phyloP scores from a whole-genome alignment of 768 basidiomycete genomes.

The Psilocybe azurescens region DNA sequence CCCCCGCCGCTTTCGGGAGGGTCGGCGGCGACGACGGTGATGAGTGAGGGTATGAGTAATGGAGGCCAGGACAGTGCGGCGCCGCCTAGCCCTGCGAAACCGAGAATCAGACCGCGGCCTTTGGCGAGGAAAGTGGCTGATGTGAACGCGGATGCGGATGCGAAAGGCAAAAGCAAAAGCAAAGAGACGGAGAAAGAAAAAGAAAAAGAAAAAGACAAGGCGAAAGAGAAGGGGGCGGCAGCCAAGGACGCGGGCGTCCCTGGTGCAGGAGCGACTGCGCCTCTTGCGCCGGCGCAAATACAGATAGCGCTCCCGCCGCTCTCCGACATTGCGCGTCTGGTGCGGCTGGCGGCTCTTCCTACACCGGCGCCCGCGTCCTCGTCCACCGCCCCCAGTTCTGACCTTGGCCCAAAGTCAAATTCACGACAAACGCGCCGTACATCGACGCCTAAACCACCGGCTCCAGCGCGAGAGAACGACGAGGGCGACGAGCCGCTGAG shows the following conservation, averaged over 20 bases:
- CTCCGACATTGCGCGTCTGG: not conserved
- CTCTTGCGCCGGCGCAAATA: too few relatives aligned
- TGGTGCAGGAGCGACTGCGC: too few relatives aligned
- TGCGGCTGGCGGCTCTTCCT: not conserved
- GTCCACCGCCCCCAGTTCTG: too few relatives aligned
- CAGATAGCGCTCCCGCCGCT: not conserved
- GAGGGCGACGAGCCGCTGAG: not conserved
- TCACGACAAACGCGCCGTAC: too few relatives aligned
- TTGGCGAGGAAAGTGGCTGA: not conserved
- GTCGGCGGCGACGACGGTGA: not conserved
- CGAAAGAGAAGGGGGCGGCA: not conserved
- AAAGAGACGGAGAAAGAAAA: not conserved
- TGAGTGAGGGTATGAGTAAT: not conserved
- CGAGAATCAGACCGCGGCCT: not conserved
- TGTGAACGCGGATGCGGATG: not conserved
- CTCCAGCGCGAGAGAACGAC: not conserved
- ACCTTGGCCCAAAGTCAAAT: too few relatives aligned
- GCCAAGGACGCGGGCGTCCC: too few relatives aligned
- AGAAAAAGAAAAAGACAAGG: not conserved
- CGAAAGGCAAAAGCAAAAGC: not conserved
- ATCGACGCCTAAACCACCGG: too few relatives aligned
- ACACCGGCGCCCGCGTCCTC: too few relatives aligned
- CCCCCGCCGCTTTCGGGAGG: not conserved
- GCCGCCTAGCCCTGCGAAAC: not conserved
- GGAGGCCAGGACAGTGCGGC: too few relatives aligned